Conservation (phyloP, 2,329 filamentous ascomycete species). For the Aspergillus piperis region DNA sequence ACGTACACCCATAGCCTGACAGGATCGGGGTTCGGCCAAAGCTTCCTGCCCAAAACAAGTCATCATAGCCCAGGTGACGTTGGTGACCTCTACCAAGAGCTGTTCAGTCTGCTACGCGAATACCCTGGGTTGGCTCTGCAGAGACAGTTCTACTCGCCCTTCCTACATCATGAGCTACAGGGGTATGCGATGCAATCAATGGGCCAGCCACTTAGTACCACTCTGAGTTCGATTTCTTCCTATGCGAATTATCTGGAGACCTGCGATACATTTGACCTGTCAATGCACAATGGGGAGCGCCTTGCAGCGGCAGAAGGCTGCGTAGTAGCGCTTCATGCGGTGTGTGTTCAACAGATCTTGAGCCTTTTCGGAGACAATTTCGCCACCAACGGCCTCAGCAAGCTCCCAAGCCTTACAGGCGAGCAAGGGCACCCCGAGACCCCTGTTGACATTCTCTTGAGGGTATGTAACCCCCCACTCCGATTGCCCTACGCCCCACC, state of each 20-base stretch:
- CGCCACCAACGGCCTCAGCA: background rate
- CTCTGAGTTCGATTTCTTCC: slow-evolving; percentile 15
- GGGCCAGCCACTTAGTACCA: slow-evolving; percentile 17
- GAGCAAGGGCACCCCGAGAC: slow-evolving; percentile 7
- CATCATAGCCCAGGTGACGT: background rate
- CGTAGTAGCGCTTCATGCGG: slow-evolving; percentile 19
- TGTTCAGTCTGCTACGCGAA: slow-evolving; percentile 14
- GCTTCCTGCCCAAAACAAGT: slow-evolving; percentile 9
- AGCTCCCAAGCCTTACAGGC: background rate
- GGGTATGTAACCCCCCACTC: slow-evolving; percentile 6
- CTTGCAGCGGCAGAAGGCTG: slow-evolving; percentile 17
- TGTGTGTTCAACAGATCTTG: slow-evolving; percentile 21
- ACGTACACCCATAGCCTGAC: slow-evolving; percentile 1
- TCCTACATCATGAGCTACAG: slow-evolving; percentile 19
- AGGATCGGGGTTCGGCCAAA: slow-evolving; percentile 10
- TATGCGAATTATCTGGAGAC: slow-evolving; percentile 15
- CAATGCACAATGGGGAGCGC: slow-evolving; percentile 15
- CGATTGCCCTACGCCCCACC: background rate
- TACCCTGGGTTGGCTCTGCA: slow-evolving; percentile 17
- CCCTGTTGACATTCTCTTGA: slow-evolving; percentile 15
- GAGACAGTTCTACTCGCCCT: slow-evolving; percentile 20
- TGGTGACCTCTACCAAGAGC: slow-evolving; percentile 10
- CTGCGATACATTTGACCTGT: slow-evolving; percentile 16
- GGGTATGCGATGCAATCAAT: slow-evolving; percentile 17
- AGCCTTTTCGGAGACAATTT: slow-evolving; percentile 18